Evolutionary conservation across 179 eudicot species (phyloP).

Genomic region (Spinacia oleracea): DNA sequence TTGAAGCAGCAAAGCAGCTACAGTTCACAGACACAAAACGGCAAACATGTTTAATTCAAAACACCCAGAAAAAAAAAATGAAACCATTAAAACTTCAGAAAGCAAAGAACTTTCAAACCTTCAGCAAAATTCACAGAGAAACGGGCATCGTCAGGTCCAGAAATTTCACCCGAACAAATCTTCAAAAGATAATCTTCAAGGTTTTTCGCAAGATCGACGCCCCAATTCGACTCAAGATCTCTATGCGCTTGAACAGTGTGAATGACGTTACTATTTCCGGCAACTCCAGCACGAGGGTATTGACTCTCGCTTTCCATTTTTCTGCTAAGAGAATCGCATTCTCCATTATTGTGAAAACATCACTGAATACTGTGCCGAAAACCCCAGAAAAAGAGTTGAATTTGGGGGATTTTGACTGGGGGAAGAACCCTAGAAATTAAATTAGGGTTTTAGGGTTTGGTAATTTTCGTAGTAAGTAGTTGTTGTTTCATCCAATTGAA

Average conservation of each 20-base stretch:
- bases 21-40: slow-evolving; percentile 28
- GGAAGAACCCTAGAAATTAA: slow-evolving; percentile 16
- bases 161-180: slow-evolving; percentile 82
- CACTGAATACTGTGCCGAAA: slow-evolving; percentile 18
- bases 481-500: background rate
- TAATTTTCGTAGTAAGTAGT: background rate
- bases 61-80: background rate
- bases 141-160: slow-evolving; percentile 42
- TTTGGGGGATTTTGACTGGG: slow-evolving; percentile 3
- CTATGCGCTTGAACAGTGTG: slow-evolving; percentile 68
- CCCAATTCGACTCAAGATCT: slow-evolving; percentile 85
- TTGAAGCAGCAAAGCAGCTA: slow-evolving; percentile 91
- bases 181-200: slow-evolving; percentile 84
- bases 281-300: slow-evolving; percentile 13
- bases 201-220: slow-evolving; percentile 81
- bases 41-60: background rate
- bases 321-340: background rate
- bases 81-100: background rate
- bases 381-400: slow-evolving; percentile 24
- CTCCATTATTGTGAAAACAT: slow-evolving; percentile 20
- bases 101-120: slow-evolving; percentile 40
- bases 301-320: slow-evolving; percentile 39
- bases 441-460: slow-evolving; percentile 13
- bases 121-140: slow-evolving; percentile 76
- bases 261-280: slow-evolving; percentile 31